Evolutionary conservation across 352 stramenopile genomes (phyloP), one percentile per base, ranked within the genome.

Genomic region (Aphanomyces cochlioides): DNA sequence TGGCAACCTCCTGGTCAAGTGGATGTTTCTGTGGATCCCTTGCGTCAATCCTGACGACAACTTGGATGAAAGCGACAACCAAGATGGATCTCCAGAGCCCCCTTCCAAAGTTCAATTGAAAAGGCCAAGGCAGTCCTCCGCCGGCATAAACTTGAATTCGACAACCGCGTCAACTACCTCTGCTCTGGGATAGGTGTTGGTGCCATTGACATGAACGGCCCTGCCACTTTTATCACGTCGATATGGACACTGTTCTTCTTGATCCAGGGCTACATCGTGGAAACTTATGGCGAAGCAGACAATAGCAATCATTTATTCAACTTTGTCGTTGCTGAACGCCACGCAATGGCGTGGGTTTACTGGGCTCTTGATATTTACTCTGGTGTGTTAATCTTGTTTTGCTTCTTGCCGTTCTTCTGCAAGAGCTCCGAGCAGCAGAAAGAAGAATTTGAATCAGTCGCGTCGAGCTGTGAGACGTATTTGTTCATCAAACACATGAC

Each of bases 211-310:
- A 19, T 58, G 50, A 58, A 12, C 8, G 50, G 21, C 50, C 8
- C 36, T 19, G 17, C 3, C 15, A 19, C 7, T 17, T 58, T 36
- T 36, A 58, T 58, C 50, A 58, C 50, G 50, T 58, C 50, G 50
- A 17, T 58, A 7, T 58, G 50, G 50, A 58, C 50, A 36, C 50
- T 58, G 8, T 36, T 58, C 15, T 58, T 58, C 17, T 28, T 58
- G 7, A 21, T 19, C 17, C 50, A 58, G 36, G 50, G 50, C 15
- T 58, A 58, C 50, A 58, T 19, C 7, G 50, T 58, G 2, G 50
- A 58, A n/a, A 12, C 0, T n/a, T 50, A 3, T n/a, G 17, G 43
- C 43, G 17, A 50, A 0, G 43, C 10, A 12, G 43, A n/a, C 43
- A n/a, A 50, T n/a, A 50, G 17, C 10, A 50, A 50, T 12, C 10